Percentiles rank a stretch among this genome's conserved stretches.
Evolutionary conservation across 2,329 filamentous ascomycete genomes (phyloP).

Genomic region (Fusarium annulatum): DNA sequence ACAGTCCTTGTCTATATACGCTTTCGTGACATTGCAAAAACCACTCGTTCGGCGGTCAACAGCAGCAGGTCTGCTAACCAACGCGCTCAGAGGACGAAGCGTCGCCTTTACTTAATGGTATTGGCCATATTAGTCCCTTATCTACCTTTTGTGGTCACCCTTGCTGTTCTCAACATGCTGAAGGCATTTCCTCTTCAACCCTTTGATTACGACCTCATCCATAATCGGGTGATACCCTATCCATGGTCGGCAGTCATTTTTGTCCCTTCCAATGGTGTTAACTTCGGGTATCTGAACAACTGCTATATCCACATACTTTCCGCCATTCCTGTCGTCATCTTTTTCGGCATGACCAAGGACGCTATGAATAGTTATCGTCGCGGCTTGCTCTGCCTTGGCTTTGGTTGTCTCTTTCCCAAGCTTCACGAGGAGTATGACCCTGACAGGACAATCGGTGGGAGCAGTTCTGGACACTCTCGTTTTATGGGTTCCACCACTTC

Average conservation of each 20-base stretch:
- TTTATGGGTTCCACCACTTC: constrained; percentile 32
- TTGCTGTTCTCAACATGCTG: constrained; percentile 56
- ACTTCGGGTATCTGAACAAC: constrained; percentile 56
- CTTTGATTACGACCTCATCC: constrained; percentile 58
- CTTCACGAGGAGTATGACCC: constrained; percentile 55
- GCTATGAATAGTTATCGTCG: constrained; percentile 62
- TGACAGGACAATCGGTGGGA: constrained; percentile 41
- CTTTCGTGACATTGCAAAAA: constrained; percentile 59
- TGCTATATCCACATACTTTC: constrained; percentile 62
- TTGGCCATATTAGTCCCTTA: constrained; percentile 63
- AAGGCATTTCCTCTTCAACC: constrained; percentile 44
- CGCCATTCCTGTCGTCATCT: constrained; percentile 60
- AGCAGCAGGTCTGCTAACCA: constrained; percentile 54
- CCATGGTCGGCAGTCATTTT: constrained; percentile 62
- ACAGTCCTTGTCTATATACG: constrained; percentile 60
- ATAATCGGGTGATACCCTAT: constrained; percentile 50
- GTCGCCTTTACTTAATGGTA: constrained; percentile 67
- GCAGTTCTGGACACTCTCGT: constrained; percentile 37
- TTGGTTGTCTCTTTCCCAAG: constrained; percentile 57
- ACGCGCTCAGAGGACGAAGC: constrained; percentile 60
- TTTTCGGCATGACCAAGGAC: constrained; percentile 67
- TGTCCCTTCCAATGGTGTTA: constrained; percentile 54
- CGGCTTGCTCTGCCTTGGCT: constrained; percentile 53
- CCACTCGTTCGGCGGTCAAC: constrained; percentile 54
- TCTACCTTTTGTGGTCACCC: constrained; percentile 58